Percentiles rank a stretch among this genome's conserved stretches.
These are phyloP conservation scores for Mortierella sp. DNA, from an alignment of 371 early-diverging fungal species.

Conservation along the genomic window DNA sequence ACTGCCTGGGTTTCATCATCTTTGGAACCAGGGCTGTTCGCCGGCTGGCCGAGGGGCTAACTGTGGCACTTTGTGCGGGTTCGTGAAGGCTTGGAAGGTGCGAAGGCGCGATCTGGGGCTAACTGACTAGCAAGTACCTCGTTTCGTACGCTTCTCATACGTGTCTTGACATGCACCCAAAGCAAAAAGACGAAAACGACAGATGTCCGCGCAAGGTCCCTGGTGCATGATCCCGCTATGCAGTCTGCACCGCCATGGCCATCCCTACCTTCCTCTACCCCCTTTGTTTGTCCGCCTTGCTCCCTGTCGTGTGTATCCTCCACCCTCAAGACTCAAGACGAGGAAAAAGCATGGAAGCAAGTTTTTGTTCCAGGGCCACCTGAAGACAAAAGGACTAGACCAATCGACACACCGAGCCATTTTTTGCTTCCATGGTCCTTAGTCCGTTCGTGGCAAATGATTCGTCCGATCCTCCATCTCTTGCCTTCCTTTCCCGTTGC, in stretches of 20 bases:
- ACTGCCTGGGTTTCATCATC: not conserved
- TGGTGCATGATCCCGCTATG: not conserved
- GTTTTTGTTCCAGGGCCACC: not conserved
- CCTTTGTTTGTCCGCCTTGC: not conserved
- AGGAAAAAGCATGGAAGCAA: not conserved
- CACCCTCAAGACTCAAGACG: not conserved
- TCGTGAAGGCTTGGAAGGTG: not conserved
- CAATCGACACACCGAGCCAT: not conserved
- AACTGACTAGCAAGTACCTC: not conserved
- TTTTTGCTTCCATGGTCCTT: not conserved
- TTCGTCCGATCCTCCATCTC: not conserved
- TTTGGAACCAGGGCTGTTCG: conserved; percentile 6
- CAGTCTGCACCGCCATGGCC: not conserved
- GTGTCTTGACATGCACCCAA: not conserved
- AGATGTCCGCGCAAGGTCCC: not conserved
- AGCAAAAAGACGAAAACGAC: not conserved
- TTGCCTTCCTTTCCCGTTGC: not conserved
- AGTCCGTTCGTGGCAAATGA: not conserved
- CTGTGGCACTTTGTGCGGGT: not conserved
- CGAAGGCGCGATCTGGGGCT: not conserved
- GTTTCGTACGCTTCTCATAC: not conserved
- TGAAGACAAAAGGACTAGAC: not conserved
- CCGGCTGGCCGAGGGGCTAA: not conserved
- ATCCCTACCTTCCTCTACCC: not conserved
- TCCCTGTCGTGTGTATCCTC: not conserved